Base-by-base conservation (phyloP, 257 asterid species). In the Cynanchum wilfordii region DNA sequence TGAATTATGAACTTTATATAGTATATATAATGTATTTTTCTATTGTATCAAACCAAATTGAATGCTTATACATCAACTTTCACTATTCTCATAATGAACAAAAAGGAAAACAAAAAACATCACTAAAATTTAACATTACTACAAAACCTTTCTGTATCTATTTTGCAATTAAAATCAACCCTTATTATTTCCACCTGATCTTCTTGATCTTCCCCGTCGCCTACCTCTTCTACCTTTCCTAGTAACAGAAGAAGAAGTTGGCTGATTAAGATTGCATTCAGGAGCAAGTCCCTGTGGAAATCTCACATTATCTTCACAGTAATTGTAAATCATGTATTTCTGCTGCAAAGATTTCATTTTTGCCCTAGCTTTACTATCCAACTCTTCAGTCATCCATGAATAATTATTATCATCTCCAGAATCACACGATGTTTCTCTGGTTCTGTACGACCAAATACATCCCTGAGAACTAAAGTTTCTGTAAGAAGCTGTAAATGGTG, bases 401-500 rank as follows among this genome's bases (percentile, higher is more conserved):
- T 33, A 33, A 33, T 33, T 33, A 3, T 33, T 33, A 3, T 69
- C 80, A 12, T 29, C 25, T 8, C 0, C n/a, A 0, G 74, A 66
- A 2, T 42, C 75, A 56, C 96, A 89, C 0, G 90, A 82, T 10
- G 90, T 78, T 0, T 75, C 69, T 54, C 80, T 69, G 3, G 87
- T 80, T 12, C 67, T 55, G 6, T 79, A 82, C 0, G 89, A 85
- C 94, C 96, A 91, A 63, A 86, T 56, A 79, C 97, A 91, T 1
- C 82, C 96, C 9, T 83, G 79, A 0, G 80, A 65, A 0, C 82
- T 78, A 78, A 79, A 91, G 38, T 88, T 89, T 71, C 83, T 63
- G 77, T 91, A 91, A 0, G 91, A 75, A 33, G 97, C 96, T 0
- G 78, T 70, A 71, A 91, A 91, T 0, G 97, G 97, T 16, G 96